These are phyloP conservation scores for Leonotis leonurus DNA, from an alignment of 257 asterid species.

Conservation along the genomic window DNA sequence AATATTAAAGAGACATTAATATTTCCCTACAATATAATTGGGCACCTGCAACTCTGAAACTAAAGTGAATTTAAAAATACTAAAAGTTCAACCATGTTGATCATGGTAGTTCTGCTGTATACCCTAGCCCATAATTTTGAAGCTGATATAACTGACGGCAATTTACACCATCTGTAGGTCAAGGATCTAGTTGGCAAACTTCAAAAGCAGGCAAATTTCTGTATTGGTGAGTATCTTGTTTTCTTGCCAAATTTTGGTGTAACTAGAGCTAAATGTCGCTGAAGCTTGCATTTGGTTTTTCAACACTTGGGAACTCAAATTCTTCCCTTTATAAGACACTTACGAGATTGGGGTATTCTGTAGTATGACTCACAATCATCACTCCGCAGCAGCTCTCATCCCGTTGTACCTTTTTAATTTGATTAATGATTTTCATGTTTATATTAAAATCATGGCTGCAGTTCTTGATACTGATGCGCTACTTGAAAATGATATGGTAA, in stretches of 20 bases:
- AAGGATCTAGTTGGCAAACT: conserved; percentile 53
- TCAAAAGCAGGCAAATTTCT: conserved; percentile 60
- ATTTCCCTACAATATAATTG: background rate
- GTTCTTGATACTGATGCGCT: conserved; percentile 89
- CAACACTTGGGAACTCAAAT: background rate
- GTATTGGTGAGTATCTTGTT: conserved; percentile 51
- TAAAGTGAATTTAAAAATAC: background rate
- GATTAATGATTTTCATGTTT: background rate
- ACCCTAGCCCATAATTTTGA: background rate
- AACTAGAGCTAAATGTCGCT: conserved; percentile 4
- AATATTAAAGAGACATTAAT: conserved; percentile 5
- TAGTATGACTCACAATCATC: background rate
- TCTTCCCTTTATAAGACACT: background rate
- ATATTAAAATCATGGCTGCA: conserved; percentile 28
- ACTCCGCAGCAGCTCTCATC: background rate
- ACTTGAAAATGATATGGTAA: conserved; percentile 76
- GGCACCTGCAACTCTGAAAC: conserved; percentile 5
- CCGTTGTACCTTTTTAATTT: background rate
- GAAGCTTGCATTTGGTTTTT: background rate
- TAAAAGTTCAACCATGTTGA: background rate
- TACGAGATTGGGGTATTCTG: background rate
- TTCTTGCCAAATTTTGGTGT: conserved; percentile 3
- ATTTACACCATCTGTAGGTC: conserved; percentile 53
- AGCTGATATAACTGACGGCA: conserved; percentile 1
- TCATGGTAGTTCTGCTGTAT: conserved; percentile 3